Evolutionary conservation across 139 green algal genomes (phyloP).

Genomic region (Chlamydomonas sphaeroides): DNA sequence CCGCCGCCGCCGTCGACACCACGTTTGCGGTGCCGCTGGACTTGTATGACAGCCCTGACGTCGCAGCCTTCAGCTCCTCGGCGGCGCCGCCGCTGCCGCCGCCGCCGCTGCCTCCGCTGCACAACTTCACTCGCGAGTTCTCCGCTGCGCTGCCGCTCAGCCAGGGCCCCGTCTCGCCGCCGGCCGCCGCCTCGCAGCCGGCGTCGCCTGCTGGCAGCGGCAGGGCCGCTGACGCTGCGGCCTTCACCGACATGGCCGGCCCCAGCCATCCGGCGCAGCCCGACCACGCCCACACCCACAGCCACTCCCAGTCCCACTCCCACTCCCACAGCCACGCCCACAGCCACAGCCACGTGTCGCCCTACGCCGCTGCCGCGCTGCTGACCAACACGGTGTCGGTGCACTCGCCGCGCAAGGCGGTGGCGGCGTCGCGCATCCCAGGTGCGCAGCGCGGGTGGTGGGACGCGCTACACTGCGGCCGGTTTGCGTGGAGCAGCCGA

Average conservation of each 20-base stretch:
- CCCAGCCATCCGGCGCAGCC: no score
- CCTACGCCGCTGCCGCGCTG: slow-evolving; percentile 25
- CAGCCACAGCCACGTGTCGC: no score
- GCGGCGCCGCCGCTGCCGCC: not conserved
- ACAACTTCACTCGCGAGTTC: slow-evolving; percentile 36
- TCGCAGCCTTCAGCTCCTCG: not conserved
- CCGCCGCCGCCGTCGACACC: not conserved
- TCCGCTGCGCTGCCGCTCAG: slow-evolving; percentile 2
- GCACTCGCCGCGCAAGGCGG: slow-evolving; percentile 31
- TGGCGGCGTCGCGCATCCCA: slow-evolving; percentile 12
- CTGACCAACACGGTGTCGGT: slow-evolving; percentile 34
- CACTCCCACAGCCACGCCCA: not conserved
- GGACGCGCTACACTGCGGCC: no score
- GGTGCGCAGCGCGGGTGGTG: not conserved
- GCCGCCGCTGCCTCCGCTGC: slow-evolving; percentile 6
- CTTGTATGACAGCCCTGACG: slow-evolving; percentile 21
- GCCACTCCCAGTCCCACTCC: no score
- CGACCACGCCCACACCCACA: not conserved
- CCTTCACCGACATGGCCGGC: no score
- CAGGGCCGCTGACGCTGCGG: not conserved
- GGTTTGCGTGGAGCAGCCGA: no score
- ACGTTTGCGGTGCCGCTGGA: slow-evolving; percentile 14
- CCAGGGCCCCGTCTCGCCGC: slow-evolving; percentile 11
- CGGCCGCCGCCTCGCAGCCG: not conserved
- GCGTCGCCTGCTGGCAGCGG: no score